A percentile compares a stretch with the other conserved stretches of the same genome.
Evolutionary conservation across 1,284 basidiomycete species (phyloP).

Genomic region (Cryptococcus sp.): DNA sequence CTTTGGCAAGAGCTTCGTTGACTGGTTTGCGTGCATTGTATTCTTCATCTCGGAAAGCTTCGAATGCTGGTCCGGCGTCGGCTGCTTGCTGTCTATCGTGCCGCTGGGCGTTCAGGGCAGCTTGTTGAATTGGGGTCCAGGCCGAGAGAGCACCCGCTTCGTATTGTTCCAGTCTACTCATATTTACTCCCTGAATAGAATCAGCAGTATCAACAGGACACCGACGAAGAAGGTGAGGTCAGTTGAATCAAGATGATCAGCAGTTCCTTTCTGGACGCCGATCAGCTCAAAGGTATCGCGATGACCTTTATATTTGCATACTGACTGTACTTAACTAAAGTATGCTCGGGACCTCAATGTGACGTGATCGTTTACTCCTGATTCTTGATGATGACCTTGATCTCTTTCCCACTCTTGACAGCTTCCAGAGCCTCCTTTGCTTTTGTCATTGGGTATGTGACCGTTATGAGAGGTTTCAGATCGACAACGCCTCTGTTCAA

Average conservation of each 20-base stretch:
- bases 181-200: too few relatives aligned
- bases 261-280: too few relatives aligned
- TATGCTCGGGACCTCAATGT: too few relatives aligned
- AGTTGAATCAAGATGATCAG: too few relatives aligned
- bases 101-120: constrained; percentile 7
- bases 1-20: not conserved
- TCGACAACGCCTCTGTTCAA: constrained; percentile 54
- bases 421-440: constrained; percentile 54
- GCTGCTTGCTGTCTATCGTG: not conserved
- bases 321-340: too few relatives aligned
- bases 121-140: constrained; percentile 14
- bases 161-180: not conserved
- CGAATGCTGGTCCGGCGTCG: not conserved
- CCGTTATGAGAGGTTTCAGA: constrained; percentile 54
- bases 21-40: not conserved
- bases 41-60: not conserved
- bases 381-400: constrained; percentile 45
- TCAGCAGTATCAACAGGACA: not conserved
- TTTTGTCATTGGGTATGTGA: constrained; percentile 53
- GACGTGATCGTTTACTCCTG: constrained; percentile 16
- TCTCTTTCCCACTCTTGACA: constrained; percentile 48
- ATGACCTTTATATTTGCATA: too few relatives aligned
- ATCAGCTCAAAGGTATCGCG: too few relatives aligned
- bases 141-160: constrained; percentile 8
- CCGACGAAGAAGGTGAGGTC: too few relatives aligned